Percentiles rank a stretch among this genome's conserved stretches.
Conservation (phyloP, 371 early-diverging fungal species). For the Conidiobolus incongruus region DNA sequence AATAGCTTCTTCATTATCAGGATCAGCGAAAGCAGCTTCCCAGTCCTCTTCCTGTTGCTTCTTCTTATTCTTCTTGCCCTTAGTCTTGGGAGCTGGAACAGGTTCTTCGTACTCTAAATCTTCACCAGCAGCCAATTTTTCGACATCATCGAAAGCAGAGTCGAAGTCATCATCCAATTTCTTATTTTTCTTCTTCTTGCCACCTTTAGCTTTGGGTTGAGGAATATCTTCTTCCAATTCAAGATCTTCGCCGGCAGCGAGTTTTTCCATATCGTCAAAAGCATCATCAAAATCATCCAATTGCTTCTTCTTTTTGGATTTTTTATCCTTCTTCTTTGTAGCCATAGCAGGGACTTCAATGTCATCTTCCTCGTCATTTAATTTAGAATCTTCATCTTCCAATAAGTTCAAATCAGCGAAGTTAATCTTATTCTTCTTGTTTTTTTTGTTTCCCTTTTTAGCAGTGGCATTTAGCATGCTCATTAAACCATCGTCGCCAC, state of each 20-base stretch:
- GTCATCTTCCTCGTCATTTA: not conserved
- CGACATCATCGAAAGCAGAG: not conserved
- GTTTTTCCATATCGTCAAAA: not conserved
- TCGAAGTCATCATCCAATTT: conserved; percentile 1
- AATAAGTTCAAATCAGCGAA: not conserved
- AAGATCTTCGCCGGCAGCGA: not conserved
- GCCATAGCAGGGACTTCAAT: not conserved
- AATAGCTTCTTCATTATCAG: conserved; percentile 6
- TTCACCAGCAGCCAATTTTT: not conserved
- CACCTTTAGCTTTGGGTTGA: not conserved
- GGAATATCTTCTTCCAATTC: too few relatives aligned
- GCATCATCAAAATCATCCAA: not conserved
- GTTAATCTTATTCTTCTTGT: not conserved
- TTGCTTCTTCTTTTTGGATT: not conserved
- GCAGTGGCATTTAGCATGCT: not conserved
- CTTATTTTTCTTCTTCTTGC: not conserved
- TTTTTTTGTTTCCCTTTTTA: not conserved
- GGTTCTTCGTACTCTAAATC: not conserved
- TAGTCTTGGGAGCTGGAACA: conserved; percentile 6
- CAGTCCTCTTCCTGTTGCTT: conserved; percentile 13
- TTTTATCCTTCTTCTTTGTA: conserved; percentile 1
- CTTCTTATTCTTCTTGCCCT: conserved; percentile 14
- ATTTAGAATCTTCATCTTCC: not conserved
- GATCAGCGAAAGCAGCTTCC: conserved; percentile 8
- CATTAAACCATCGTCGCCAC: not conserved